Base-by-base conservation (phyloP, 2,329 filamentous ascomycete species). In the Fusarium newnesense region DNA sequence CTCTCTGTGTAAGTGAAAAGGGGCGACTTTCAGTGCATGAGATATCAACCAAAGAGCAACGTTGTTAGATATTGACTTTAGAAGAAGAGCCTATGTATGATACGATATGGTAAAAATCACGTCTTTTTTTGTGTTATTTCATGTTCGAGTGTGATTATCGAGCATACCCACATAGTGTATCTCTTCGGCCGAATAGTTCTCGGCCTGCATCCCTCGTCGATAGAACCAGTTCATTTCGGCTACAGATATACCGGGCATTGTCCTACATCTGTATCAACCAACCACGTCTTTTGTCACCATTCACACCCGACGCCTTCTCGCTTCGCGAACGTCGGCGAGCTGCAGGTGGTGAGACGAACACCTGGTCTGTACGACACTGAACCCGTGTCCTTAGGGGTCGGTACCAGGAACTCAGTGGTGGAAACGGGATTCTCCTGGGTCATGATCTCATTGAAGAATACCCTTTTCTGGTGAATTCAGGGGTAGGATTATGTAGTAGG, bases 301-400 rank as follows among this genome's bases (percentile, higher is more conserved):
- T 46, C 34, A 44, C 37, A 53, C 52, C 57, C 52, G 68, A 66
- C 63, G 63, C 62, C 56, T 49, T 56, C 69, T 77, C 76, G 76
- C 76, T 77, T 77, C 71, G 64, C 69, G 37, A 66, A 67, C 57
- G 47, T 58, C 59, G 64, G 60, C 50, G 74, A 54, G 53, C 54
- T 74, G 74, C 67, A 72, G 53, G 32, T 61, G 30, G 75, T 76
- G 64, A 53, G 21, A 76, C 70, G 57, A 62, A 64, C 64, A 64
- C 52, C 59, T 60, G 46, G 57, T 54, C 69, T 62, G 75, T 75
- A 65, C 46, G 13, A 74, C 61, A 12, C 24, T 26, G 44, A 43
- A 42, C 42, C 59, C 57, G 24, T 72, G 42, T 61, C 42, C 32
- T 43, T 16, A 44, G 26, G 26, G 36, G 39, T 26, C 42, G 15